Evolutionary conservation across 2,329 filamentous ascomycete genomes (phyloP), one percentile per base, ranked within the genome.

Genomic region (Cladosporium sp.): DNA sequence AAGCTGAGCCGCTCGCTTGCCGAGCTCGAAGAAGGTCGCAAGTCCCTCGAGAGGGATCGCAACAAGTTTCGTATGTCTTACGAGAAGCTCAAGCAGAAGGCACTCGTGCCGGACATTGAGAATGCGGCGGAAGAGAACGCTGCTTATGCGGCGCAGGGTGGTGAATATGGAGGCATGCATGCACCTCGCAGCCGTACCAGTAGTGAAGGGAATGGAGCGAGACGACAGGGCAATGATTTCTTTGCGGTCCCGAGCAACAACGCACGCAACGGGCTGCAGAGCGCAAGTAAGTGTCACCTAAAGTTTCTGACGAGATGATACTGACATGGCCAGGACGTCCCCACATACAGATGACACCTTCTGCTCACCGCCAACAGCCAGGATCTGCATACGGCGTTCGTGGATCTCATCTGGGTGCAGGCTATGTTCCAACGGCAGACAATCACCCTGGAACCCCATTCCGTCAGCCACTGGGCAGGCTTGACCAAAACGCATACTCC

Each of bases 61-160:
- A 51, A 58, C 28, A 51, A 40, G 20, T 52, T 36, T 12, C 55
- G 55, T 15, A 17, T 25, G 12, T 43, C 37, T 20, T 86, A 86
- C 65, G 79, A 82, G 47, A 67, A 78, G 12, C 72, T 86, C 40
- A 86, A 86, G 66, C 76, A 78, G 28, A 79, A 81, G 60, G 77
- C 82, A 11, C 79, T 83, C 73, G 74, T 75, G 34, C 78, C 79
- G 2, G 78, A 82, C 12, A 79, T 85, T 59, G 80, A 82, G 57
- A 74, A 74, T 17, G 82, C 83, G 6, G 83, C 82, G 19, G 81
- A 80, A 2, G 77, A 84, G 51, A 75, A 79, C 11, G 79, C 78
- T 2, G 76, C 79, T 3, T 72, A 80, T 34, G 73, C 78, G 1
- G 63, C 83, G 15, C 73, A 77, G 25, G 60, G 59, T 28, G 60